Conservation (phyloP, 2,329 filamentous ascomycete species). For the Dothideomycetes sp. region DNA sequence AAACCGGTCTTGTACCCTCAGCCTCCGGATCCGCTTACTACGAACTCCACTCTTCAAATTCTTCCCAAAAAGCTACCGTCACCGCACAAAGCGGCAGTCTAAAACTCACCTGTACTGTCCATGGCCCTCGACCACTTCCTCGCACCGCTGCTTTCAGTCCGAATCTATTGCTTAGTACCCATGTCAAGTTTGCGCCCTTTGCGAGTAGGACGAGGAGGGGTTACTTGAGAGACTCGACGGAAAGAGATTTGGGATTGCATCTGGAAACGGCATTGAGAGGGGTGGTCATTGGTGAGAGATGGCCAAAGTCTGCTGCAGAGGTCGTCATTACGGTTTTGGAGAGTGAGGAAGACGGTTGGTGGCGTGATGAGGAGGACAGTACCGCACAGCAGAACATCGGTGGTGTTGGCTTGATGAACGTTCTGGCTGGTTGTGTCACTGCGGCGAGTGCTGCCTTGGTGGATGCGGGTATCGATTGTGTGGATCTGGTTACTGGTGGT, state of each 20-base stretch:
- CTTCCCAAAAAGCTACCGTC: constrained; percentile 27
- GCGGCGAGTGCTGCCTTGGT: constrained; percentile 86
- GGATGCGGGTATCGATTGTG: constrained; percentile 91
- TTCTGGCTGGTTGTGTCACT: constrained; percentile 84
- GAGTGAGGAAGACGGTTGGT: constrained; percentile 73
- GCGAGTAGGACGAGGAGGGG: constrained; percentile 73
- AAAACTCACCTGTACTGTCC: constrained; percentile 87
- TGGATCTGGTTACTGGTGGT: constrained; percentile 81
- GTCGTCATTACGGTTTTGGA: constrained; percentile 88
- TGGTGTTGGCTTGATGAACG: constrained; percentile 79
- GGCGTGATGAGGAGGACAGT: constrained; percentile 38
- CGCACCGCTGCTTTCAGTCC: constrained; percentile 86
- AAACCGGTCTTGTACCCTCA: constrained; percentile 85
- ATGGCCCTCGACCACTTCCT: constrained; percentile 84
- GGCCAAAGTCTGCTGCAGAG: constrained; percentile 98
- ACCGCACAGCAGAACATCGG: constrained; percentile 33
- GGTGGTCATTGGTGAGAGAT: constrained; percentile 83
- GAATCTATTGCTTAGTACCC: constrained; percentile 81
- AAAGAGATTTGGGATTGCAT: constrained; percentile 84
- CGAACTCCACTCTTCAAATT: constrained; percentile 46
- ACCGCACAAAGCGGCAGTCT: constrained; percentile 56
- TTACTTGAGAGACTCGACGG: constrained; percentile 74
- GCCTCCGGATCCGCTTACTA: constrained; percentile 89
- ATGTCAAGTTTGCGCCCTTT: constrained; percentile 95
- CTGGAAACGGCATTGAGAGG: constrained; percentile 84